These are phyloP conservation scores for Fusarium anthophilum DNA, from an alignment of 2,329 filamentous ascomycete species.

Conservation along the genomic window DNA sequence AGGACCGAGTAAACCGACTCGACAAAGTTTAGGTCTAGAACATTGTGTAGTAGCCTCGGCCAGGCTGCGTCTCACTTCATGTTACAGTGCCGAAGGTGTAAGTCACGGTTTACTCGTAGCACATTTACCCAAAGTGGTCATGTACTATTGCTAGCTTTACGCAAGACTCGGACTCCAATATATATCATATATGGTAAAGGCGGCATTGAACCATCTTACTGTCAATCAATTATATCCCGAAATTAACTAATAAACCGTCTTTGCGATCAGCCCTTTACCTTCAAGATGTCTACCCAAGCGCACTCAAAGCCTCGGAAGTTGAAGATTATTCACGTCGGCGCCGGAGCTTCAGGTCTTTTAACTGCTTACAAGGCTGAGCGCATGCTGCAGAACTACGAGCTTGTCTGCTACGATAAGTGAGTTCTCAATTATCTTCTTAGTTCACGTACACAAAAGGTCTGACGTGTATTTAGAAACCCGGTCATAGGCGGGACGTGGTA, in stretches of 20 bases:
- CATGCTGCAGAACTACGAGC: background rate
- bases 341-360: background rate
- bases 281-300: background rate
- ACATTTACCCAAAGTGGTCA: background rate
- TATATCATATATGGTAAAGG: background rate
- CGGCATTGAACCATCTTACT: too few relatives aligned
- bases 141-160: too few relatives aligned
- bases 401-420: background rate
- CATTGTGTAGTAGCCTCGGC: too few relatives aligned
- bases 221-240: accelerated
- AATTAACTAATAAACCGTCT: accelerated
- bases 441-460: background rate
- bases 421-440: too few relatives aligned
- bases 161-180: too few relatives aligned
- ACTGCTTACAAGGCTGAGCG: background rate
- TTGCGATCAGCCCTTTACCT: accelerated
- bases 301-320: background rate
- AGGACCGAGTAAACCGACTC: accelerated
- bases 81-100: too few relatives aligned
- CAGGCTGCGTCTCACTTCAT: background rate
- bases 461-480: background rate
- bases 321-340: background rate
- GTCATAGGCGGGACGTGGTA: background rate
- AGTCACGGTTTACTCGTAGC: background rate
- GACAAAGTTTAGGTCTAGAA: too few relatives aligned